Percentiles rank a stretch among this genome's conserved stretches.
phyloP scores from a whole-genome alignment of 2,329 filamentous ascomycete species.

The Capronia epimyces region DNA sequence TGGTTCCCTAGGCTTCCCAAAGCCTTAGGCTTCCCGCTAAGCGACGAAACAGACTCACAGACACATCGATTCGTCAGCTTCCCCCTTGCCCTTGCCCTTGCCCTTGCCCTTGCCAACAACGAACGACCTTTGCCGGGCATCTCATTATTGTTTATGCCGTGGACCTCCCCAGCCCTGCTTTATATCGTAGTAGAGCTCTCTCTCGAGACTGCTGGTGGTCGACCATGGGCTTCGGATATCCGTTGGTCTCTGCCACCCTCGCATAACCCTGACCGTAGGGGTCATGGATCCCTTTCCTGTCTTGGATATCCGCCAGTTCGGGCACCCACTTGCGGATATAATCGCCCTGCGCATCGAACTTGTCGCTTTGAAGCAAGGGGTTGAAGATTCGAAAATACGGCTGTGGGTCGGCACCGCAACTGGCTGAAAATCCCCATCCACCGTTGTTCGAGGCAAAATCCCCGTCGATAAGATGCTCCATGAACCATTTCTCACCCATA shows the following conservation, averaged over 20 bases:
- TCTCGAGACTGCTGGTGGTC: slow-evolving; percentile 66
- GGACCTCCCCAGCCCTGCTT: slow-evolving; percentile 54
- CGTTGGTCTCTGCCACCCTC: slow-evolving; percentile 55
- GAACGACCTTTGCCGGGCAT: background rate
- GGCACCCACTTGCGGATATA: slow-evolving; percentile 81
- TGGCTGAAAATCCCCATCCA: slow-evolving; percentile 62
- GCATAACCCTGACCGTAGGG: slow-evolving; percentile 65
- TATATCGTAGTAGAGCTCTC: slow-evolving; percentile 64
- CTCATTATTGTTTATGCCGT: background rate
- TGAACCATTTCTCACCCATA: slow-evolving; percentile 74
- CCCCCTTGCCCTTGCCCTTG: background rate
- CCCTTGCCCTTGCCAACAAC: background rate
- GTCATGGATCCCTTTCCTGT: slow-evolving; percentile 68
- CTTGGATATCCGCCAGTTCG: slow-evolving; percentile 53
- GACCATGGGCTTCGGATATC: slow-evolving; percentile 71
- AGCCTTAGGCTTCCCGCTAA: no score
- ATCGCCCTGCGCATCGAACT: slow-evolving; percentile 70
- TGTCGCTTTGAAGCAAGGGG: slow-evolving; percentile 75
- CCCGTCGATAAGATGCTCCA: slow-evolving; percentile 72
- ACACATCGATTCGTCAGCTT: background rate
- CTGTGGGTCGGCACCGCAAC: slow-evolving; percentile 73
- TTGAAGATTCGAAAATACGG: slow-evolving; percentile 92
- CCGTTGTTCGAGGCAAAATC: slow-evolving; percentile 76
- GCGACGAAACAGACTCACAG: no score
- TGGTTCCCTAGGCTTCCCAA: no score